Percentiles rank a stretch among this genome's conserved stretches.
Evolutionary conservation across 352 stramenopile genomes (phyloP).

Genomic region (Peronospora belbahrii): DNA sequence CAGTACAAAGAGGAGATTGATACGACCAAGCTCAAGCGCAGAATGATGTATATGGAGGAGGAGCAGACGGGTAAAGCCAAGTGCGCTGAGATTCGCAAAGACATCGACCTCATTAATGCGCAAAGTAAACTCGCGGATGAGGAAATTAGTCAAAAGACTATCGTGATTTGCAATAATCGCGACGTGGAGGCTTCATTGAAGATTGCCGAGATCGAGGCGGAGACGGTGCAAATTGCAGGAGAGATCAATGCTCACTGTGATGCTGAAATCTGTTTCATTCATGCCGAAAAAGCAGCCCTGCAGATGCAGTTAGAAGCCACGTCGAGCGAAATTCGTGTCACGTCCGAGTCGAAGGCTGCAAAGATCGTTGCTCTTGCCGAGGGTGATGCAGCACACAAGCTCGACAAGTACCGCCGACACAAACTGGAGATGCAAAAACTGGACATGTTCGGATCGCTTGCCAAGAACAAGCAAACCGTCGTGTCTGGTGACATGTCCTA

Average conservation of each 20-base stretch:
- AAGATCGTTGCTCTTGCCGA: conserved; percentile 37
- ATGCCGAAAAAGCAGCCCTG: conserved; percentile 30
- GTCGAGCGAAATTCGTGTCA: conserved; percentile 23
- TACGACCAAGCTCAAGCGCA: conserved; percentile 45
- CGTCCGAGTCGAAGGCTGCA: conserved; percentile 25
- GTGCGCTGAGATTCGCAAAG: conserved; percentile 44
- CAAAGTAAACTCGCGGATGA: conserved; percentile 34
- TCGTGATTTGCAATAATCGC: conserved; percentile 36
- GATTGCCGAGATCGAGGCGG: conserved; percentile 39
- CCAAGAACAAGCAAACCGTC: conserved; percentile 34
- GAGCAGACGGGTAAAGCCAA: conserved; percentile 47
- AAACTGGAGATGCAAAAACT: conserved; percentile 36
- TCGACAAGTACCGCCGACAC: conserved; percentile 32
- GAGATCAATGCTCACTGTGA: conserved; percentile 36
- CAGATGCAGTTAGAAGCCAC: conserved; percentile 32
- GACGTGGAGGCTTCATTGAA: conserved; percentile 29
- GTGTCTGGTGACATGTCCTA: conserved; percentile 41
- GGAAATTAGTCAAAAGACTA: conserved; percentile 35
- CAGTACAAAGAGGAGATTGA: conserved; percentile 50
- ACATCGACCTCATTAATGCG: conserved; percentile 38
- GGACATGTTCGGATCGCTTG: conserved; percentile 29
- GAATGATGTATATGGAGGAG: conserved; percentile 56
- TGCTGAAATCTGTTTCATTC: conserved; percentile 32
- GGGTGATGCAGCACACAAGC: conserved; percentile 30
- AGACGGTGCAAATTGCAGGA: conserved; percentile 34